Conservation (phyloP, 139 green algal genomes). For the Desmodesmus armatus region DNA sequence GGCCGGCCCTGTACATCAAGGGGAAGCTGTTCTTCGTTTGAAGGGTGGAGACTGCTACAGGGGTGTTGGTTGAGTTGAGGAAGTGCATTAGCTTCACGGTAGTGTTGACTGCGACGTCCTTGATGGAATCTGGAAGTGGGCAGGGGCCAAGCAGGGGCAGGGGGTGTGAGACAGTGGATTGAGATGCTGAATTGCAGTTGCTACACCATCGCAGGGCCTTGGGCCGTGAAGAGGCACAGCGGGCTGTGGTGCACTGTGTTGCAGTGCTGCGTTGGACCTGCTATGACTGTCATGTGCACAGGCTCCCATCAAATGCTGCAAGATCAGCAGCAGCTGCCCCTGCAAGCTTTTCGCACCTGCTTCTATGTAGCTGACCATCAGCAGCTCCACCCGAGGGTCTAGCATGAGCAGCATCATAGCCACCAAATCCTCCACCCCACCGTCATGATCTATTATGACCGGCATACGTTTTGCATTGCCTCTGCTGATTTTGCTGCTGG, state of each 20-base stretch:
- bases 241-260: no score
- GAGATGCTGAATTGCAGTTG: no score
- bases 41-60: conserved; percentile 33
- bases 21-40: conserved; percentile 37
- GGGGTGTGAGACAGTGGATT: no score
- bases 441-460: conserved; percentile 37
- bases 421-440: conserved; percentile 45
- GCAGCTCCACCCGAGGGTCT: no score
- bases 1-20: conserved; percentile 12
- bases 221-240: no score
- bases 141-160: no score
- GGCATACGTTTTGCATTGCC: no score
- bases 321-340: not conserved
- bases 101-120: conserved; percentile 46
- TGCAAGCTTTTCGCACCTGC: not conserved
- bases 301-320: conserved; percentile 38
- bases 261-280: no score
- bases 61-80: not conserved
- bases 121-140: no score
- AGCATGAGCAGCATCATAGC: conserved; percentile 45
- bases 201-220: no score
- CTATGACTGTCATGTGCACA: conserved; percentile 28
- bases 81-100: conserved; percentile 45
- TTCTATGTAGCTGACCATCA: not conserved
- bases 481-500: no score